Evolutionary conservation across 1,139 yeast species (phyloP).

Genomic region (Saccharomyces hybrid): DNA sequence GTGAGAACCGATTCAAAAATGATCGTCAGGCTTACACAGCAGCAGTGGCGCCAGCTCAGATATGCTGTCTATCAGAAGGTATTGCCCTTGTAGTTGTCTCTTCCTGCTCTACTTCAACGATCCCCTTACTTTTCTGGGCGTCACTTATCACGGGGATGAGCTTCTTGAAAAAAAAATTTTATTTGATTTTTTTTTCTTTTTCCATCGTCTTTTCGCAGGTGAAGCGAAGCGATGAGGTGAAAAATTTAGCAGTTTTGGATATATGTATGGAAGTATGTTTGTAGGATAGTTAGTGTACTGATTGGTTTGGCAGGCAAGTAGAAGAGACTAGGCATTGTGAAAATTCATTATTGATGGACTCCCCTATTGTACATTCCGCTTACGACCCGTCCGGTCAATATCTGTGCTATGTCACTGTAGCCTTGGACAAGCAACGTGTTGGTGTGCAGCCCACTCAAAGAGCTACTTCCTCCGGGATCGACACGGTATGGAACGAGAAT

Average conservation of each 20-base stretch:
- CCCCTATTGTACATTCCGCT: slow-evolving; percentile 28
- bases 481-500: slow-evolving; percentile 12
- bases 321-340: neutral
- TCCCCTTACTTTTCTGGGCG: neutral
- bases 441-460: slow-evolving; percentile 52
- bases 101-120: too few species aligned
- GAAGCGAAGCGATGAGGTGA: slow-evolving; percentile 14
- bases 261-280: neutral
- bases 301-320: neutral
- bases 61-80: too few species aligned
- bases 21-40: too few species aligned
- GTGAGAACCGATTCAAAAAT: neutral
- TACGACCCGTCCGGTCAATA: slow-evolving; percentile 43
- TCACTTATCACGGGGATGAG: neutral
- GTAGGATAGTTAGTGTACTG: too few species aligned
- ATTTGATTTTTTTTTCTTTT: slow-evolving; percentile 1
- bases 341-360: slow-evolving; percentile 7
- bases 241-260: slow-evolving; percentile 2
- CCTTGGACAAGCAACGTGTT: slow-evolving; percentile 67
- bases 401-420: slow-evolving; percentile 60
- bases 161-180: slow-evolving; percentile 3
- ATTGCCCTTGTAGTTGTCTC: too few species aligned
- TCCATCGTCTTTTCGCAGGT: slow-evolving; percentile 1
- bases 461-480: slow-evolving; percentile 31
- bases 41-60: too few species aligned